Base-by-base conservation (phyloP, 495 filamentous ascomycete species). In the Penicillium canariense region DNA sequence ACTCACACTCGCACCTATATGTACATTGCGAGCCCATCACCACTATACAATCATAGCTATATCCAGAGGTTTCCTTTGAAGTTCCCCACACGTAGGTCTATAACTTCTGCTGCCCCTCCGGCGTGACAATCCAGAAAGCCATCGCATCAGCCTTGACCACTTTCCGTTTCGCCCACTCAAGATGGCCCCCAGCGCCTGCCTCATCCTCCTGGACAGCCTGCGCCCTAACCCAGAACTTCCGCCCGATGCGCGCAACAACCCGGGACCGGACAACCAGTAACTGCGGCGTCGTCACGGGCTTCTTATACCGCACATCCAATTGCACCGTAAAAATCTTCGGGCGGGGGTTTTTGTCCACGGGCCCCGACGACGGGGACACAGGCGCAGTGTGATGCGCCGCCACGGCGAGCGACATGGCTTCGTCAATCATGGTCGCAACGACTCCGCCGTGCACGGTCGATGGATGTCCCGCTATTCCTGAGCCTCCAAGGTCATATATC, bases 371-470 rank as follows among this genome's bases (percentile, higher is more conserved):
- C 23, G 45, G n/a, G n/a, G 53, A 42, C 20, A 17, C 44, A 9
- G 58, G 55, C 18, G 50, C 49, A 20, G 55, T 59, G 1, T 62
- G 50, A 62, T 76, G 70, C 26, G 68, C 52, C 18, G 65, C 61
- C 10, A 76, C 66, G 26, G 69, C 67, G 17, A 71, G 47, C 5
- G 65, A 73, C 72, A 77, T 75, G 11, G 79, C 76, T 69, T 86
- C 84, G 69, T 90, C 89, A 56, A 90, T 83, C 26, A 90, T 60
- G 1, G 86, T 89, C 1, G 87, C 87, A 28, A 90, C 67, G 11
- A 92, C 56, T 6, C 75, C 75, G 0, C 75, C 75, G 53, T 78
- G 75, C 22, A 65, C 71, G 1, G 68, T 75, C 0, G 43, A 53
- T 12, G 75, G 71, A 51, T 77, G 72, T 0, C 75, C 75, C 25